Evolutionary conservation across 345 rosid species (phyloP), one percentile per base, ranked within the genome.

Genomic region (Cardiospermum halicacabum): DNA sequence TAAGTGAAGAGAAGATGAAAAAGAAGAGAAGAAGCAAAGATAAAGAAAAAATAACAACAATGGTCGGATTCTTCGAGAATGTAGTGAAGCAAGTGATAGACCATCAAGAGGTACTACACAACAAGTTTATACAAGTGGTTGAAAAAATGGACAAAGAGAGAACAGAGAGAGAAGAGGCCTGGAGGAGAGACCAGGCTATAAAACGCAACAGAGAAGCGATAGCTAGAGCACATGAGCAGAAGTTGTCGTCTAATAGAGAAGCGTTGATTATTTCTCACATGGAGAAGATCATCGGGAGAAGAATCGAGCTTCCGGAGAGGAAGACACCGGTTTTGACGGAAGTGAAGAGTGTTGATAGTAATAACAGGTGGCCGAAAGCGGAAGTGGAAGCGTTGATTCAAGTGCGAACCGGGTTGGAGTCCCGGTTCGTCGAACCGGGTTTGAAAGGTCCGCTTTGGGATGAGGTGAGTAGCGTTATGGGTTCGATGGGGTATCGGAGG

Each of bases 351-450:
- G n/a, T 11, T 47, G 76, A 65, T 40, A 53, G n/a, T 24, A 63
- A 51, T 49, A 59, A 50, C 49, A 78, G 75, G 50, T 78, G 83
- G 76, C 77, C 77, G 34, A 75, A 66, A 47, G 69, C 71, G 58
- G 84, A 80, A 77, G 79, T 80, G 34, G 75, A 80, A 68, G 78
- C 76, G 5, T 72, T 81, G 72, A 75, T 75, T 61, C 72, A 69
- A 53, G 68, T 50, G 5, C 68, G 85, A 56, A 56, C 76, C 25
- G 60, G 69, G 53, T 27, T 77, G 11, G 80, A 78, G 66, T 32
- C 58, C 5, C 77, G 70, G 63, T 78, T 81, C 68, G 70, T 43
- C 13, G 80, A 81, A 30, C 70, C 85, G 7, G 85, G 78, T 28
- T 53, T 55, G 7, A 81, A 81, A 58, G 82, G 74, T 15, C 71